Base-by-base conservation (phyloP, 1,284 basidiomycete genomes). In the Sanghuangporus baumii region DNA sequence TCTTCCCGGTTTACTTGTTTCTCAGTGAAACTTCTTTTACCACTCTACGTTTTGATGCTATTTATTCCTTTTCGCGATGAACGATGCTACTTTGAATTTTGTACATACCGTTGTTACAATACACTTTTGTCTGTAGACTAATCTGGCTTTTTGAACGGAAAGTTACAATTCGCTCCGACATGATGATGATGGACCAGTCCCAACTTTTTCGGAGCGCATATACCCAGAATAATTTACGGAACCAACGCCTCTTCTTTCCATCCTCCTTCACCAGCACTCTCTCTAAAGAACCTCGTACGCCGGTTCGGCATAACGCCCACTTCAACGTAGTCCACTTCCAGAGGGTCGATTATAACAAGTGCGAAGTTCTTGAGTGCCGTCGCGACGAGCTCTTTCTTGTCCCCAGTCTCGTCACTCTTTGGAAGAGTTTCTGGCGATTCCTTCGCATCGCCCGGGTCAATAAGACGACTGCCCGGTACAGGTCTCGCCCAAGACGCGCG, bases 401-500 rank as follows among this genome's bases (percentile, higher is more conserved):
- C 52, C 18, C 52, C 37, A 34, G 14, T 79, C 64, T 82, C 80
- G 3, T 73, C 76, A 6, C 74, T 67, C 50, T 72, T 75, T 23
- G 77, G 74, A 14, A 82, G 71, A 37, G 66, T 72, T 57, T 66
- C 66, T 4, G 85, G 86, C 87, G 87, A 89, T 62, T 71, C 73
- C 65, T 80, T 79, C 62, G 81, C 79, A 58, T 81, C 83, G 1
- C 84, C 82, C 4, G 78, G 81, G 26, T 75, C 74, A n/a, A 69
- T 47, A 48, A 89, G 69, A 3, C 69, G 72, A 1, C 71, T 72
- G 0, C 88, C 88, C 0, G 88, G 86, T 0, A 75, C 68, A 0
- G 88, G 88, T 2, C 81, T 73, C 63, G 80, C 82, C 86, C 86
- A 91, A 55, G 75, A 78, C 26, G 88, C 88, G 67, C 80, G 83